phyloP scores from a whole-genome alignment of 768 basidiomycete genomes.

The Hygrocybe punicea region DNA sequence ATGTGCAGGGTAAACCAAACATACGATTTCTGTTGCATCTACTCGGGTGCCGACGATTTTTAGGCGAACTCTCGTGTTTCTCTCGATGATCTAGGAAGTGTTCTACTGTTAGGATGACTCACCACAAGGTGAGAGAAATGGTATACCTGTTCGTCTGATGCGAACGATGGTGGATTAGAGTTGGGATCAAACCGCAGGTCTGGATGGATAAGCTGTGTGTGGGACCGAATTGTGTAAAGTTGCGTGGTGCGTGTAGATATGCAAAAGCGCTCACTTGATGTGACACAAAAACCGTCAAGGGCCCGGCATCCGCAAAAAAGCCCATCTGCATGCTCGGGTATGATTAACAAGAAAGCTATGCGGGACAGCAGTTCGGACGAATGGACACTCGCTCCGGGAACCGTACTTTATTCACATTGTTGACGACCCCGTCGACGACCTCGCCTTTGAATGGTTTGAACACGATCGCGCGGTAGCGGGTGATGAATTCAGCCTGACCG shows the following conservation, averaged over 20 bases:
- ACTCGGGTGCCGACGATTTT: slow-evolving; percentile 99
- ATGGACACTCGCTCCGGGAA: neutral
- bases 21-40: slow-evolving; percentile 94
- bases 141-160: slow-evolving; percentile 79
- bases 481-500: slow-evolving; percentile 94
- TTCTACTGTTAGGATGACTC: neutral
- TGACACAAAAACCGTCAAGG: slow-evolving; percentile 90
- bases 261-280: slow-evolving; percentile 64
- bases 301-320: slow-evolving; percentile 96
- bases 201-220: slow-evolving; percentile 82
- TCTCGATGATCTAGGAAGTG: slow-evolving; percentile 76
- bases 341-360: neutral
- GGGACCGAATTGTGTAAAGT: too few relatives aligned
- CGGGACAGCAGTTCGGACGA: neutral
- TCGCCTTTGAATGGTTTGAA: slow-evolving; percentile 99
- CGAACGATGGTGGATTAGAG: slow-evolving; percentile 94
- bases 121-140: neutral
- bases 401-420: slow-evolving; percentile 90
- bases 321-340: slow-evolving; percentile 68
- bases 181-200: slow-evolving; percentile 95
- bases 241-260: neutral
- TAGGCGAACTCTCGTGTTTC: slow-evolving; percentile 85
- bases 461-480: slow-evolving; percentile 92
- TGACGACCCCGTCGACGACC: slow-evolving; percentile 94
- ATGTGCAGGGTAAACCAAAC: slow-evolving; percentile 34